These are phyloP conservation scores for Cladophialophora chaetospira DNA, from an alignment of 2,329 filamentous ascomycete genomes.

Conservation along the genomic window DNA sequence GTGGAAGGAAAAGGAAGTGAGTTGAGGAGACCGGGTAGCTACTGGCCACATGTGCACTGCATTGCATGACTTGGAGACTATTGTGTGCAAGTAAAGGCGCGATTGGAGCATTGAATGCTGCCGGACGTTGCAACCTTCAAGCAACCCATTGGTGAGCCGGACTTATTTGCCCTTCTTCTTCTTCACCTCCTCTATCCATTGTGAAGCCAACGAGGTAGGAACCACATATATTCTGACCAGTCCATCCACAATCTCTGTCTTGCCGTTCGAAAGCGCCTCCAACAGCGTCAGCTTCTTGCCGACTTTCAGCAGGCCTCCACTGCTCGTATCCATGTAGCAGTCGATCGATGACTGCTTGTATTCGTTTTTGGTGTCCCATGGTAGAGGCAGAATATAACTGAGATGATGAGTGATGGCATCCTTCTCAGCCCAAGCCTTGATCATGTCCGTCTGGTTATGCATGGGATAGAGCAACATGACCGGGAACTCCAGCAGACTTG, in stretches of 20 bases:
- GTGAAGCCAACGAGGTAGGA: slow-evolving; percentile 66
- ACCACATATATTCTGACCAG: slow-evolving; percentile 81
- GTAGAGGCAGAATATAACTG: slow-evolving; percentile 79
- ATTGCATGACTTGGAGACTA: neutral
- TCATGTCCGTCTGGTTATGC: slow-evolving; percentile 80
- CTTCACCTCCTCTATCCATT: slow-evolving; percentile 87
- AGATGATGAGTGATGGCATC: slow-evolving; percentile 77
- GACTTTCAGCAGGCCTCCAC: slow-evolving; percentile 81
- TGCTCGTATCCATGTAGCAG: slow-evolving; percentile 82
- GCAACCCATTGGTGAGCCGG: neutral
- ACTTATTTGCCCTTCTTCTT: slow-evolving; percentile 56
- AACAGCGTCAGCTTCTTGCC: slow-evolving; percentile 80
- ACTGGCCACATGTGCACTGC: neutral
- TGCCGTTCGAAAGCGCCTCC: slow-evolving; percentile 73
- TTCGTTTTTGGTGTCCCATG: slow-evolving; percentile 73
- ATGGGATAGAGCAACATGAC: slow-evolving; percentile 82
- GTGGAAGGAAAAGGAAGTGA: neutral
- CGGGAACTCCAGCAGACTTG: slow-evolving; percentile 73
- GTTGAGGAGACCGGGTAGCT: neutral
- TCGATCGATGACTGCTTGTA: slow-evolving; percentile 72
- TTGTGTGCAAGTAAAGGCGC: neutral
- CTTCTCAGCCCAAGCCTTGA: slow-evolving; percentile 81
- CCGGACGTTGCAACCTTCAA: neutral
- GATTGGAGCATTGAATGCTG: neutral
- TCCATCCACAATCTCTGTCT: slow-evolving; percentile 84